Base-by-base conservation (phyloP, 192 early-diverging fungal genomes). In the Oehlia diaphana region DNA sequence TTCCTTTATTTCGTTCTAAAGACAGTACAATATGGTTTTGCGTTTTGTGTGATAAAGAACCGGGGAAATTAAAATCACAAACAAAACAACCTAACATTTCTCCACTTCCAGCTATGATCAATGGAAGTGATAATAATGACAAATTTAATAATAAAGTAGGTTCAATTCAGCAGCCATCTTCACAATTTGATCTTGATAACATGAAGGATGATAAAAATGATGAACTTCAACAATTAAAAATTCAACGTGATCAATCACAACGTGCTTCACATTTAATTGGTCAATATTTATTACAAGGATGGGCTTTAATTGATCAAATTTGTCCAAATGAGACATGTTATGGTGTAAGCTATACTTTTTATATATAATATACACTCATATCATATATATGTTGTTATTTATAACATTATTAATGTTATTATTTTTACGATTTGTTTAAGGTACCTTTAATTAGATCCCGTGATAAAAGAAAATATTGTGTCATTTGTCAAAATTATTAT, bases 241-340 rank as follows among this genome's bases (percentile, higher is more conserved):
- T 62, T 33, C 81, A 81, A 73, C 78, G 86, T 61, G 84, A 87
- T 63, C 89, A 90, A 72, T 87, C 85, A 14, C 82, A 83, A 6
- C 81, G 78, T 39, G 89, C 87, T 4, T 89, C 89, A 37, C 82
- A 86, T 21, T 77, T 86, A 23, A 88, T 90, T 77, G 88, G 88
- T 31, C 85, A 89, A 82, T 84, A 88, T 65, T 82, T 90, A 78
- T 74, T 90, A n/a, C 83, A 87, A 21, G 85, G 86, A 37, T 90
- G 89, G 89, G 77, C 89, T 23, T 77, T 90, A 77, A 72, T 90
- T 31, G 86, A 90, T 39, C 88, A 90, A 10, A 82, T 87, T n/a
- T 90, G 89, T 73, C 88, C 87, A 12, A 89, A 82, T 35, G 71
- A 72, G 9, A 74, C 75, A 2, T 90, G 89, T 62, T 86, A 86